Evolutionary conservation across 1,284 basidiomycete genomes (phyloP).

Genomic region (Ganoderma sinense): DNA sequence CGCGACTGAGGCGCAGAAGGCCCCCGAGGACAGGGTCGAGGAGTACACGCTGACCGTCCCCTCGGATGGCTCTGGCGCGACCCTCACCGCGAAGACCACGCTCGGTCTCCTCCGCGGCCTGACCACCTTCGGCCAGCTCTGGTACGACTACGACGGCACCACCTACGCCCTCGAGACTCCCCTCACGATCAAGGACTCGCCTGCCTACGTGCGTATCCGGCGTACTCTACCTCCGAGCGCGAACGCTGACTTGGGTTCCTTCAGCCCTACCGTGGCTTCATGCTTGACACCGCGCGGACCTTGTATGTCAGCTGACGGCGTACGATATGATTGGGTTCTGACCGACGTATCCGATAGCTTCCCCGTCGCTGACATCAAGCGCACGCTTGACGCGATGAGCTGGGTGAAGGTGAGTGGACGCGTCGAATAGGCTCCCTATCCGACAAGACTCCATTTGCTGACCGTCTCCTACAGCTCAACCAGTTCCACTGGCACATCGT

Average conservation of each 20-base stretch:
- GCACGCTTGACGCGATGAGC: constrained; percentile 86
- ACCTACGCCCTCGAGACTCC: constrained; percentile 71
- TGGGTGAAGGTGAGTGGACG: constrained; percentile 74
- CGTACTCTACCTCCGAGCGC: not conserved
- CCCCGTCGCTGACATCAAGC: constrained; percentile 70
- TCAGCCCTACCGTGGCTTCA: constrained; percentile 81
- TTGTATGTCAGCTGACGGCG: constrained; percentile 47
- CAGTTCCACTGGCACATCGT: constrained; percentile 87
- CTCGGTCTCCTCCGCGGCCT: constrained; percentile 84
- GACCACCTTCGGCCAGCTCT: constrained; percentile 85
- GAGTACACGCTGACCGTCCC: constrained; percentile 73
- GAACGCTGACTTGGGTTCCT: not conserved
- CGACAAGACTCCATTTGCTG: not conserved
- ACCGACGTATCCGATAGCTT: constrained; percentile 51
- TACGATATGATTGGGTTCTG: not conserved
- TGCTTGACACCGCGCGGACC: constrained; percentile 82
- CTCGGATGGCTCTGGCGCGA: constrained; percentile 62
- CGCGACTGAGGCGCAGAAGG: constrained; percentile 60
- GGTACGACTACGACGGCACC: constrained; percentile 59
- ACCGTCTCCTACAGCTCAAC: constrained; percentile 55
- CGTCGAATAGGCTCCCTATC: not conserved
- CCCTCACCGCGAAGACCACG: constrained; percentile 72
- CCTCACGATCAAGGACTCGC: constrained; percentile 64
- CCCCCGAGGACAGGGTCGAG: constrained; percentile 67
- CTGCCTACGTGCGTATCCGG: constrained; percentile 60